Base-by-base conservation (phyloP, 371 early-diverging fungal genomes). In the Lichtheimia ramosa region DNA sequence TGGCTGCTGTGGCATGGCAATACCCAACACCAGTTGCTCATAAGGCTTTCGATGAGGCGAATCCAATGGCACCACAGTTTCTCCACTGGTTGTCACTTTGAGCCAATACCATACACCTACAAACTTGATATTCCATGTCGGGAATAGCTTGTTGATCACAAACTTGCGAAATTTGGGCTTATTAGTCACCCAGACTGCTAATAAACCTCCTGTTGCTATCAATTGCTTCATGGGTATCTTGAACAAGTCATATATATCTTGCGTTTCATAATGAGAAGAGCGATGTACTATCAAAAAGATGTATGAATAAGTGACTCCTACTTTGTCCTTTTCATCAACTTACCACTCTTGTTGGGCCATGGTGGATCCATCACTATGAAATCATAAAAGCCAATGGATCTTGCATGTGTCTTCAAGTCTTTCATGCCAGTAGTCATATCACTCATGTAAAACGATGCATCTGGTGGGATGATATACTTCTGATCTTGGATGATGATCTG, bases 101-200 rank as follows among this genome's bases (percentile, higher is more conserved):
- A 89, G 51, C 92, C 92, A 92, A 27, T 66, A 61, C 90, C 90
- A 89, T 42, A 83, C 81, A 0, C 73, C 82, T 0, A 83, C 75
- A 28, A 72, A 69, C 52, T 76, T 67, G 0, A 89, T 40, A 2
- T 81, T 73, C 90, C 91, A 92, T 3, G 85, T 73, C 0, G 82
- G 77, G 62, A 90, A 86, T 48, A 92, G 73, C 66, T 89, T 90
- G 10, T 89, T 75, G 1, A 67, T 43, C 3, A 90, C 81, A 40
- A 90, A 83, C 0, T 64, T 71, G 8, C 74, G 68, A 52, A 81
- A 77, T 39, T 86, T 86, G 16, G 86, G 86, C 43, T 85, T 81
- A 59, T 92, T 91, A 8, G 91, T 90, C 12, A 92, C 84, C 92
- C 92, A 92, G 1, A 90, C 82, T 0, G 85, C 88, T 1, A 90